Evolutionary conservation across 441 rosid species (phyloP), one percentile per base, ranked within the genome.

Genomic region (Adansonia gregorii): DNA sequence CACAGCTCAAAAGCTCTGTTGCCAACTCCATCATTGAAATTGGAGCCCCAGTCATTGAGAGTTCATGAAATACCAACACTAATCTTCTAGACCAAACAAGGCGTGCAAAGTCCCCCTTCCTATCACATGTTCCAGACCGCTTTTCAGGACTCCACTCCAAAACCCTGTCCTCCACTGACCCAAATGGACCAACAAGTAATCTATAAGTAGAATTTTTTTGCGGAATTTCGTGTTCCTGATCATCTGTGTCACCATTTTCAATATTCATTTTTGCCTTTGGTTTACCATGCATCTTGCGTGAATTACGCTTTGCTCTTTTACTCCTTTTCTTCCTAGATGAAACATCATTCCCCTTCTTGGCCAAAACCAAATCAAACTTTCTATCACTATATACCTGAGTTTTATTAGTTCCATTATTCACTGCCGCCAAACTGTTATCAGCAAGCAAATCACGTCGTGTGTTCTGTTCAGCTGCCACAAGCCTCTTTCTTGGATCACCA

Each of bases 31-130:
- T 86, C 97, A 95, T 94, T 61, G 99, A 94, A 72, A 92, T 89
- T 27, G 99, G 99, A 77, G 99, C 99, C 43, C 99, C 99, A 0
- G 99, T 95, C 99, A 95, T 92, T 35, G 99, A 95, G 9, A 95
- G 91, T 80, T 95, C 99, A 78, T 95, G 99, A 82, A 95, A 95
- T 80, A 94, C 77, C 82, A 95, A 81, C 43, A 95, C 88, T 79
- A 95, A 94, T 77, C 90, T 94, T 86, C 97, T 91, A 11, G 99
- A 95, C 97, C 98, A 92, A 76, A 94, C 98, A 86, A 94, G 93
- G 63, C 94, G 92, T 51, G 97, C 90, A 84, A 95, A 95, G 61
- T 89, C 88, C 65, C 93, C 93, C 83, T 91, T 94, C 86, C 99
- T 88, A 78, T 95, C 94, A 78, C 99, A 94, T 39, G 97, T 95